Evolutionary conservation across 1,139 yeast genomes (phyloP).

Genomic region (Nematodospora anomalae): DNA sequence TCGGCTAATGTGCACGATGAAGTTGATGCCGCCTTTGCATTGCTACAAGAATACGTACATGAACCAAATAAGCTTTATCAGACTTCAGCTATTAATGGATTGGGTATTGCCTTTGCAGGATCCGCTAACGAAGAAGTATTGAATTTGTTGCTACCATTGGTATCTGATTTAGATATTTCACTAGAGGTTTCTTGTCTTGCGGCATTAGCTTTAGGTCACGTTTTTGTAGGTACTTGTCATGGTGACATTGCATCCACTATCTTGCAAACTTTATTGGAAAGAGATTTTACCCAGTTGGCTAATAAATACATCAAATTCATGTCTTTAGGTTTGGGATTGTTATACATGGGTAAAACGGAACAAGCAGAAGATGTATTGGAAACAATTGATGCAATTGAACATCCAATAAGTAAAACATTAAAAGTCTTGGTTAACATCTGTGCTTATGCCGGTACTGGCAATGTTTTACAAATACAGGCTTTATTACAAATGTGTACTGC

Average conservation of each 20-base stretch:
- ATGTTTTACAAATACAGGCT: conserved; percentile 91
- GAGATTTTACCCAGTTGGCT: conserved; percentile 73
- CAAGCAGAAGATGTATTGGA: conserved; percentile 94
- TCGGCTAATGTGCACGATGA: conserved; percentile 95
- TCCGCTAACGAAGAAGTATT: conserved; percentile 84
- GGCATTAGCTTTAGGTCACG: conserved; percentile 89
- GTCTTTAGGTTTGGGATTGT: conserved; percentile 88
- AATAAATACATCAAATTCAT: conserved; percentile 87
- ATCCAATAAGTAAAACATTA: conserved; percentile 86
- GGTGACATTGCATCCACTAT: conserved; percentile 92
- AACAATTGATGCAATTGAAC: conserved; percentile 92
- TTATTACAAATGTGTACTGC: conserved; percentile 86
- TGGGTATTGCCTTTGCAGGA: conserved; percentile 95
- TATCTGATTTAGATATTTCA: conserved; percentile 73
- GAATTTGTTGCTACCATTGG: conserved; percentile 77
- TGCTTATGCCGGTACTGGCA: conserved; percentile 98
- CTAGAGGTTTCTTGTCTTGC: conserved; percentile 84
- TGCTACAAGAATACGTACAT: conserved; percentile 76
- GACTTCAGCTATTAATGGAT: conserved; percentile 82
- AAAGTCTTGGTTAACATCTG: conserved; percentile 90
- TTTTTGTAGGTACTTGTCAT: conserved; percentile 93
- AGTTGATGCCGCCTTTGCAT: conserved; percentile 86
- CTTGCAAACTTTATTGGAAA: conserved; percentile 84
- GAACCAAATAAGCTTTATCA: conserved; percentile 55
- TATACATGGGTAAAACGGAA: conserved; percentile 93